A percentile compares a stretch with the other conserved stretches of the same genome.
These are phyloP conservation scores for Citrus cavaleriei DNA, from an alignment of 345 rosid species.

Conservation along the genomic window DNA sequence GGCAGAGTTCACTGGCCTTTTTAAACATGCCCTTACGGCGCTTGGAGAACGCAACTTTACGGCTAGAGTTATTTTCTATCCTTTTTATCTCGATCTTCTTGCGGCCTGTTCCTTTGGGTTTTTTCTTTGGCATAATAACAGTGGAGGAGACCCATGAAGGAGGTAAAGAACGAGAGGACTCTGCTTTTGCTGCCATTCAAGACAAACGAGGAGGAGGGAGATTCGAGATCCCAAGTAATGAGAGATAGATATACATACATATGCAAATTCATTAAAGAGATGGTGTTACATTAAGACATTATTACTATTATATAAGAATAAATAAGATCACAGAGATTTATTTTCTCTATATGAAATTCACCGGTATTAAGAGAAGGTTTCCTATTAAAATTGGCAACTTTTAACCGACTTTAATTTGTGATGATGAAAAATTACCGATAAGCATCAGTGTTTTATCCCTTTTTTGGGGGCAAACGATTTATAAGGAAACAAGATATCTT, in stretches of 20 bases:
- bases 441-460: not conserved
- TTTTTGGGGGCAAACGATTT: not conserved
- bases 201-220: not conserved
- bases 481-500: not conserved
- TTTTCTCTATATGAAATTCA: not conserved
- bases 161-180: not conserved
- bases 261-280: too few relatives aligned
- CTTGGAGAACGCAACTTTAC: conserved; percentile 26
- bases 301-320: not conserved
- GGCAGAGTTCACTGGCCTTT: conserved; percentile 14
- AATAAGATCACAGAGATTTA: not conserved
- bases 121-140: not conserved
- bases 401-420: not conserved
- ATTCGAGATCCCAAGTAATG: not conserved
- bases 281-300: not conserved
- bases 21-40: conserved; percentile 27
- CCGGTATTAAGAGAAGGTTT: not conserved
- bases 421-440: not conserved
- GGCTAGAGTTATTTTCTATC: conserved; percentile 15
- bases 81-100: conserved; percentile 28
- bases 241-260: not conserved
- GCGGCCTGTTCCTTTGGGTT: conserved; percentile 10
- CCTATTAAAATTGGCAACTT: not conserved
- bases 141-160: not conserved
- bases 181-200: not conserved